Evolutionary conservation across 495 filamentous ascomycete species (phyloP), one percentile per base, ranked within the genome.

Genomic region (Xylaria flabelliformis): DNA sequence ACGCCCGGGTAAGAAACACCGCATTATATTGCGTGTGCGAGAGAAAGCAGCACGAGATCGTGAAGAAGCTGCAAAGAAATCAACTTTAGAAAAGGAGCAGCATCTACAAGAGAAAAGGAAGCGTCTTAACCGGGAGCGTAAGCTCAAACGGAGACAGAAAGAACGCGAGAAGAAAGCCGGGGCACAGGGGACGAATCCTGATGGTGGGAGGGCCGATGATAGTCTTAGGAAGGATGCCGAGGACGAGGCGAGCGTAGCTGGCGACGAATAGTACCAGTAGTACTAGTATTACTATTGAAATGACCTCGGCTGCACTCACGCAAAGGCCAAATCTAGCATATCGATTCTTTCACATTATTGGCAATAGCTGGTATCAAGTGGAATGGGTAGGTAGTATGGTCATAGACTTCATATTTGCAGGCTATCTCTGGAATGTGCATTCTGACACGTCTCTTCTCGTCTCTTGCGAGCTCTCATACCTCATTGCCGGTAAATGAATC

Each of bases 31-130:
- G 29, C 75, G 88, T 72, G 81, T 74, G 34, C 77, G 78, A 65
- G 74, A 80, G 24, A 80, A 79, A 70, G 76, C 72, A 46, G 67
- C 72, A 62, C 74, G 74, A 73, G 79, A 83, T 50, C 73, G 64
- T 53, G 79, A 80, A 59, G 77, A 78, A 67, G 73, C 75, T 69
- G 69, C 74, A 56, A 79, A 78, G 73, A 73, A 69, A 74, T 74
- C 72, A 17, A 56, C 73, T 36, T 71, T 77, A 9, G 78, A 80
- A 58, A 87, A 85, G 76, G 85, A 86, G 74, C 81, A 86, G 72
- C 80, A 83, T 53, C 58, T 87, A 32, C 82, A 81, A 73, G 86
- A 86, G 69, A 88, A 88, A 82, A 85, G 86, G 80, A 85, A 85
- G 77, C 74, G 85, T 59, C 72, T 86, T 62, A 88, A 88, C 71